phyloP scores from a whole-genome alignment of 2,329 filamentous ascomycete genomes.

The Stromatinia cepivora region DNA sequence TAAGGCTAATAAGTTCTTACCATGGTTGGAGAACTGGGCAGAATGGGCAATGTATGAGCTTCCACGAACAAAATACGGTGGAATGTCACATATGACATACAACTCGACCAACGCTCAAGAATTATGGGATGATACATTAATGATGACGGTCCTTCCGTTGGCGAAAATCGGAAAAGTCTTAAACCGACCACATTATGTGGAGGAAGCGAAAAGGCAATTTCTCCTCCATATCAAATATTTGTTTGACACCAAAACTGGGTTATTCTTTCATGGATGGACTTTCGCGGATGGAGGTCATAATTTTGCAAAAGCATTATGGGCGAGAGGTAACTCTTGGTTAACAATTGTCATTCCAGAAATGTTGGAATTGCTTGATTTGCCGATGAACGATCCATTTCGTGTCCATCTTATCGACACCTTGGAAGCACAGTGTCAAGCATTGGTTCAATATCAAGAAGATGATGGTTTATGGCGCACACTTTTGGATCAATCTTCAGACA shows the following conservation, averaged over 20 bases:
- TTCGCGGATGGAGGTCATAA: slow-evolving; percentile 67
- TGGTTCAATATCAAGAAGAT: slow-evolving; percentile 58
- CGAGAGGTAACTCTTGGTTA: slow-evolving; percentile 68
- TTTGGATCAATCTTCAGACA: slow-evolving; percentile 62
- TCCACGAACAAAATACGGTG: slow-evolving; percentile 66
- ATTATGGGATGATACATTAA: slow-evolving; percentile 82
- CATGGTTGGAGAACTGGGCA: slow-evolving; percentile 78
- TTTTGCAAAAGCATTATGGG: slow-evolving; percentile 59
- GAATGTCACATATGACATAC: slow-evolving; percentile 46
- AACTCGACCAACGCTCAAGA: slow-evolving; percentile 69
- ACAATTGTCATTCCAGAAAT: slow-evolving; percentile 85
- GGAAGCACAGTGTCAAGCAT: slow-evolving; percentile 66
- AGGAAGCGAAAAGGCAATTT: slow-evolving; percentile 76
- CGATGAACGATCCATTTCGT: slow-evolving; percentile 57
- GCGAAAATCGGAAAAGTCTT: slow-evolving; percentile 71
- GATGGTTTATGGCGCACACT: slow-evolving; percentile 74
- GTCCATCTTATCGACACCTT: slow-evolving; percentile 61
- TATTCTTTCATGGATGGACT: slow-evolving; percentile 83
- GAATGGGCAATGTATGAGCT: slow-evolving; percentile 82
- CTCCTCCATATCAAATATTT: slow-evolving; percentile 77
- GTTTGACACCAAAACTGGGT: slow-evolving; percentile 67
- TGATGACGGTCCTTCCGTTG: slow-evolving; percentile 83
- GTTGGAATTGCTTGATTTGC: slow-evolving; percentile 68
- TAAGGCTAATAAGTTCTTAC: slow-evolving; percentile 64
- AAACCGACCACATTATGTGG: slow-evolving; percentile 68